Percentiles rank a stretch among this genome's conserved stretches.
Evolutionary conservation across 345 rosid genomes (phyloP).

Genomic region (Salix suchowensis): DNA sequence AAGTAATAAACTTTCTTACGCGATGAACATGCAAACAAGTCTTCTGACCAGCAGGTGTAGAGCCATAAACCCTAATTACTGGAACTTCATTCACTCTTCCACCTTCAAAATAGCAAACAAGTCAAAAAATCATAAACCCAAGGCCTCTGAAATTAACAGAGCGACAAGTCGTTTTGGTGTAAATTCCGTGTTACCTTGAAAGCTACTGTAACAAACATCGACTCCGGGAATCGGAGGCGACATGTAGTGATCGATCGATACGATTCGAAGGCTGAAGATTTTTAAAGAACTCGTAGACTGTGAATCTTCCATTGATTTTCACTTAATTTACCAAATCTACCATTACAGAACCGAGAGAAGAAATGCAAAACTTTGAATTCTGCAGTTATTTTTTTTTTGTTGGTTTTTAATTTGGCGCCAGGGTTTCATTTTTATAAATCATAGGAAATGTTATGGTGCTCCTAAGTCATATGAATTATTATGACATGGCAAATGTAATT

Average conservation of each 20-base stretch:
- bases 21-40: slow-evolving; percentile 88
- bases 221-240: slow-evolving; percentile 67
- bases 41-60: slow-evolving; percentile 92
- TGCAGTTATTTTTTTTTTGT: no score
- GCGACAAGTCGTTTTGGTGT: not conserved
- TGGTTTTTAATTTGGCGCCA: no score
- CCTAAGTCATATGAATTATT: no score
- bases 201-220: slow-evolving; percentile 75
- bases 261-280: slow-evolving; percentile 74
- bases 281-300: slow-evolving; percentile 31
- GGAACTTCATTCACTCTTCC: slow-evolving; percentile 84
- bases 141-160: not conserved
- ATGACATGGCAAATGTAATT: no score
- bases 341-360: not conserved
- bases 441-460: no score
- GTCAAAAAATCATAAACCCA: not conserved
- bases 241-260: slow-evolving; percentile 79
- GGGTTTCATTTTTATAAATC: no score
- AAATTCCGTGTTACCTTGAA: slow-evolving; percentile 47
- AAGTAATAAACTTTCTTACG: slow-evolving; percentile 29
- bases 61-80: slow-evolving; percentile 76
- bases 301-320: slow-evolving; percentile 39
- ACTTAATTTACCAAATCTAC: not conserved
- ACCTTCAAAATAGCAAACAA: slow-evolving; percentile 35
- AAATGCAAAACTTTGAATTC: not conserved